phyloP scores from a whole-genome alignment of 768 basidiomycete species.

The Stropharia rugosoannulata region DNA sequence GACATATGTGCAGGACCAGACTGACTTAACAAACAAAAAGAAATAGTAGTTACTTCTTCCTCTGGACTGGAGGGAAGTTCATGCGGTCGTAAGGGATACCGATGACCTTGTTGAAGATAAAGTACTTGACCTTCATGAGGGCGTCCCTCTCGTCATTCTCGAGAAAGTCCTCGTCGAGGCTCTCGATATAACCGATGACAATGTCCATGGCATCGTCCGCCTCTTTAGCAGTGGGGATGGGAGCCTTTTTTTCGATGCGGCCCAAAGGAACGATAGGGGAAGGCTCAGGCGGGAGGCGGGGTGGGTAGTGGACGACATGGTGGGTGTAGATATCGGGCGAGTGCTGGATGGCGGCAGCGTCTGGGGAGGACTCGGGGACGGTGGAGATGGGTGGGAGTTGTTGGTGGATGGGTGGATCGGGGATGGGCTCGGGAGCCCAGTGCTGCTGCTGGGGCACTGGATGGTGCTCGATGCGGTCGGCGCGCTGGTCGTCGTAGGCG shows the following conservation, averaged over 20 bases:
- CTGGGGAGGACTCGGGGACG: neutral
- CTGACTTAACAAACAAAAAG: neutral
- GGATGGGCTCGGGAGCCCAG: slow-evolving; percentile 10
- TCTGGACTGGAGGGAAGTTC: neutral
- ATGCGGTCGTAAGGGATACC: slow-evolving; percentile 22
- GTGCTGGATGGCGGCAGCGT: slow-evolving; percentile 18
- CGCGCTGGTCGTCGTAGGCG: neutral
- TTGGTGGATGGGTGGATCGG: slow-evolving; percentile 4
- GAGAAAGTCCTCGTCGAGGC: slow-evolving; percentile 22
- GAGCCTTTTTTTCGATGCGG: neutral
- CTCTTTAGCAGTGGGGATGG: slow-evolving; percentile 2
- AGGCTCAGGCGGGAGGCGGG: neutral
- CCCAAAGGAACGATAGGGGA: neutral
- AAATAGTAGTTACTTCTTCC: neutral
- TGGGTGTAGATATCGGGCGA: slow-evolving; percentile 9
- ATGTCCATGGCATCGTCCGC: slow-evolving; percentile 35
- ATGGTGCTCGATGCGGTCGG: neutral
- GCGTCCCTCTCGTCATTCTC: slow-evolving; percentile 32
- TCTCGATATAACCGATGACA: slow-evolving; percentile 53
- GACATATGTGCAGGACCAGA: neutral
- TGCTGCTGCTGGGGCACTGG: neutral
- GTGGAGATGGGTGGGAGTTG: neutral
- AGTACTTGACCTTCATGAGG: slow-evolving; percentile 48
- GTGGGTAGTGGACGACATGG: neutral
- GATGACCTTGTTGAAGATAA: slow-evolving; percentile 46